These are phyloP conservation scores for Fusarium caatingaense DNA, from an alignment of 2,329 filamentous ascomycete genomes.

Conservation along the genomic window DNA sequence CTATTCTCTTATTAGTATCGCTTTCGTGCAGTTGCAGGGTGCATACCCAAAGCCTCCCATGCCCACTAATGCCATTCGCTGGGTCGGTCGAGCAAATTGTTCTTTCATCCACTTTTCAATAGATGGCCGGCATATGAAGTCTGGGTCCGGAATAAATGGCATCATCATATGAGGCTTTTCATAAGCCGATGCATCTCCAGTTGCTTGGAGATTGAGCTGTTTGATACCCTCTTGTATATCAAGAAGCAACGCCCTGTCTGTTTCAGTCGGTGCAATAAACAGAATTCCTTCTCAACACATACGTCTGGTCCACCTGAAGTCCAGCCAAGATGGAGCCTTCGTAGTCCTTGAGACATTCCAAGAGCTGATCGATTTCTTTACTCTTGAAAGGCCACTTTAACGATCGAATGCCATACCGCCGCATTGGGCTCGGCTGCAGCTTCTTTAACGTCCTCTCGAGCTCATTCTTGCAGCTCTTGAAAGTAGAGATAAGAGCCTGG, in stretches of 20 bases:
- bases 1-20: conserved; percentile 3
- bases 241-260: background rate
- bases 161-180: conserved; percentile 7
- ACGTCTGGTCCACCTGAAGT: conserved; percentile 19
- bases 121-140: conserved; percentile 46
- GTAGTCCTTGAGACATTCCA: background rate
- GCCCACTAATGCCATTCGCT: conserved; percentile 45
- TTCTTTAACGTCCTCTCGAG: background rate
- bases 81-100: conserved; percentile 34
- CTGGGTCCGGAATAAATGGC: conserved; percentile 48
- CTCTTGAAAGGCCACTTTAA: conserved; percentile 27
- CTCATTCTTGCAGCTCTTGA: background rate
- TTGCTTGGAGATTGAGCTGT: background rate
- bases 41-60: conserved; percentile 38
- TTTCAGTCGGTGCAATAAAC: background rate
- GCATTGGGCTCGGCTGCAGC: conserved; percentile 4
- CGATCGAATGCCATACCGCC: conserved; percentile 13
- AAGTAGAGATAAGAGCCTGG: background rate
- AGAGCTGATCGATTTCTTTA: conserved; percentile 6
- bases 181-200: background rate
- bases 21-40: too few relatives aligned
- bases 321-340: background rate
- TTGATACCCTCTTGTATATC: background rate
- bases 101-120: conserved; percentile 43
- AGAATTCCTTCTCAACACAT: background rate